These are phyloP conservation scores for Leishmania major DNA, from an alignment of 208 protist genomes.

Conservation along the genomic window DNA sequence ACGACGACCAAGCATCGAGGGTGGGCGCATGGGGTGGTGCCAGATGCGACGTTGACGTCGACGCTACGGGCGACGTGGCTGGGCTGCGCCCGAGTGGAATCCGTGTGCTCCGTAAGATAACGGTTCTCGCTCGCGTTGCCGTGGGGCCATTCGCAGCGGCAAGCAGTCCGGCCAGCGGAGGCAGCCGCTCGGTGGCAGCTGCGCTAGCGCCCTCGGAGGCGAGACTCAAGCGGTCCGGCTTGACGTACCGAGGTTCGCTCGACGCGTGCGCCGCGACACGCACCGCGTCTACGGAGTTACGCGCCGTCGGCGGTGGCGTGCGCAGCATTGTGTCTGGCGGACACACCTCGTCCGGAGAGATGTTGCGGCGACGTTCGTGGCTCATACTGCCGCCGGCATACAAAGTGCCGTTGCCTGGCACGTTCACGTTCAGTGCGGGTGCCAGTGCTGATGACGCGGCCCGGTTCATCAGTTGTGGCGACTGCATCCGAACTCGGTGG, in stretches of 20 bases:
- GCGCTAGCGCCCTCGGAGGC: neutral
- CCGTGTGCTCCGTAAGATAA: conserved; percentile 8
- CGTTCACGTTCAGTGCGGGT: neutral
- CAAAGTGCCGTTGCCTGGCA: neutral
- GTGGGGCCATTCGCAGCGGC: neutral
- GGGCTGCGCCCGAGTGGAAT: neutral
- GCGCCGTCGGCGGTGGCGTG: conserved; percentile 10
- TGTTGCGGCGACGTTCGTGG: conserved; percentile 14
- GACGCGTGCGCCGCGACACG: conserved; percentile 8
- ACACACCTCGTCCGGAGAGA: neutral
- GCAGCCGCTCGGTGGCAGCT: neutral
- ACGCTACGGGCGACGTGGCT: neutral
- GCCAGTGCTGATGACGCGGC: neutral
- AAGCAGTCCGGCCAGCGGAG: neutral
- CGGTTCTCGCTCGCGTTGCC: neutral
- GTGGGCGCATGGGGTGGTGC: neutral
- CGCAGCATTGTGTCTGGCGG: neutral
- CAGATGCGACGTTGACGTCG: neutral
- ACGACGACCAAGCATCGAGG: neutral
- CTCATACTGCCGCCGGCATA: neutral
- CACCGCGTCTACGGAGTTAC: conserved; percentile 10
- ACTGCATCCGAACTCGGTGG: neutral
- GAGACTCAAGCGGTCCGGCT: neutral
- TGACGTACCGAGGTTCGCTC: conserved; percentile 18
- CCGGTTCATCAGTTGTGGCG: neutral